These are phyloP conservation scores for Cladosporium sp. DNA, from an alignment of 2,329 filamentous ascomycete species.

Conservation along the genomic window DNA sequence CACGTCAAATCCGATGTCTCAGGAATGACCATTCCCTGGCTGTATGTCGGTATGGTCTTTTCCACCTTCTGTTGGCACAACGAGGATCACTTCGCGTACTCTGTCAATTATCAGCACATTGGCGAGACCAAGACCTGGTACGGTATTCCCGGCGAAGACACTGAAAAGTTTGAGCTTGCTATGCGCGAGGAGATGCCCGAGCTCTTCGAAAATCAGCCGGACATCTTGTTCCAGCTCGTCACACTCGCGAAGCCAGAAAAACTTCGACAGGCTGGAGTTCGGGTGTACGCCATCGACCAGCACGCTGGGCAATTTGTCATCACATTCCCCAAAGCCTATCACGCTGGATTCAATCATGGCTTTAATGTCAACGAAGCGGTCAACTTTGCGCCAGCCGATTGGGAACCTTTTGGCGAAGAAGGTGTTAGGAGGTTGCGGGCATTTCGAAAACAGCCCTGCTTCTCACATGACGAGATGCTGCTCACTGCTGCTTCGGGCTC, in stretches of 20 bases:
- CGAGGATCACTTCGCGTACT: conserved; percentile 96
- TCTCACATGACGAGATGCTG: conserved; percentile 92
- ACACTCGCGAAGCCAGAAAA: conserved; percentile 91
- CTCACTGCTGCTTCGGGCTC: conserved; percentile 82
- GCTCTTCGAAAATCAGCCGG: conserved; percentile 92
- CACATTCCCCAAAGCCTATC: conserved; percentile 94
- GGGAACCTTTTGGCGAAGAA: conserved; percentile 85
- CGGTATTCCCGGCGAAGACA: conserved; percentile 88
- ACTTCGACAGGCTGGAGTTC: conserved; percentile 83
- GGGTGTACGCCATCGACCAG: conserved; percentile 93
- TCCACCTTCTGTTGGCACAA: conserved; percentile 99
- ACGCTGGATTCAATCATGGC: conserved; percentile 94
- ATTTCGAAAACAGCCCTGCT: conserved; percentile 89
- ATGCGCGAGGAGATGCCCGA: conserved; percentile 96
- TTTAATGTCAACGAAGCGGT: conserved; percentile 99
- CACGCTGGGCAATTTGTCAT: conserved; percentile 93
- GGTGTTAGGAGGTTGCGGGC: conserved; percentile 81
- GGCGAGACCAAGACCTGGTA: conserved; percentile 99
- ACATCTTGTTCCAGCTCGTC: conserved; percentile 94
- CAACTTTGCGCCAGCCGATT: conserved; percentile 92
- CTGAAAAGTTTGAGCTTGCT: conserved; percentile 88
- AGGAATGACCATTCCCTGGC: conserved; percentile 98
- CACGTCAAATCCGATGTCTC: conserved; percentile 98
- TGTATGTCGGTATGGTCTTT: conserved; percentile 99
- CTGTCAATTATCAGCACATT: conserved; percentile 96